Percentiles rank a stretch among this genome's conserved stretches.
These are phyloP conservation scores for Chenopodium formosanum DNA, from an alignment of 148 eudicot genomes.

Conservation along the genomic window DNA sequence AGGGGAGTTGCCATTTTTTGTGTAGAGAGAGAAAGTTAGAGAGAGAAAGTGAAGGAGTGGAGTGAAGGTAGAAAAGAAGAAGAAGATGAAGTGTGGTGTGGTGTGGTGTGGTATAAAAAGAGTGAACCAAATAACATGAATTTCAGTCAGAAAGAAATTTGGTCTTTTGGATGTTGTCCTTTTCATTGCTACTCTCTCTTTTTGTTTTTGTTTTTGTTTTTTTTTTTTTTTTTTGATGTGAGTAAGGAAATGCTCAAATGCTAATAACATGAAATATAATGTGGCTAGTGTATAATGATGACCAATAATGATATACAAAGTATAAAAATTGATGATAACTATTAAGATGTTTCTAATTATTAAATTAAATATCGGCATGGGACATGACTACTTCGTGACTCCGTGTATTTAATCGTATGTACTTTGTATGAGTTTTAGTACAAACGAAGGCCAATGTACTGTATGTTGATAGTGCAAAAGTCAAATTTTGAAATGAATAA, in stretches of 20 bases:
- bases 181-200: slow-evolving; percentile 4
- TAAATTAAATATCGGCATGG: no score
- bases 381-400: no score
- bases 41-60: neutral
- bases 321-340: no score
- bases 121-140: neutral
- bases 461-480: no score
- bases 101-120: neutral
- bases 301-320: no score
- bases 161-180: slow-evolving; percentile 20
- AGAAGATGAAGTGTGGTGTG: neutral
- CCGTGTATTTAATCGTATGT: no score
- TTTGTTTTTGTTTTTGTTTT: neutral
- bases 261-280: neutral
- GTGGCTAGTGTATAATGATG: neutral
- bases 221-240: neutral
- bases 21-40: neutral
- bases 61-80: neutral
- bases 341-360: no score
- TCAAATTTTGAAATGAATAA: no score
- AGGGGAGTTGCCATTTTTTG: slow-evolving; percentile 10
- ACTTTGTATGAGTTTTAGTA: no score
- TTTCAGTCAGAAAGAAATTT: slow-evolving; percentile 19
- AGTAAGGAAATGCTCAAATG: neutral
- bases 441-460: no score